Evolutionary conservation across 2,329 filamentous ascomycete genomes (phyloP).

Genomic region (Fusarium foetens): DNA sequence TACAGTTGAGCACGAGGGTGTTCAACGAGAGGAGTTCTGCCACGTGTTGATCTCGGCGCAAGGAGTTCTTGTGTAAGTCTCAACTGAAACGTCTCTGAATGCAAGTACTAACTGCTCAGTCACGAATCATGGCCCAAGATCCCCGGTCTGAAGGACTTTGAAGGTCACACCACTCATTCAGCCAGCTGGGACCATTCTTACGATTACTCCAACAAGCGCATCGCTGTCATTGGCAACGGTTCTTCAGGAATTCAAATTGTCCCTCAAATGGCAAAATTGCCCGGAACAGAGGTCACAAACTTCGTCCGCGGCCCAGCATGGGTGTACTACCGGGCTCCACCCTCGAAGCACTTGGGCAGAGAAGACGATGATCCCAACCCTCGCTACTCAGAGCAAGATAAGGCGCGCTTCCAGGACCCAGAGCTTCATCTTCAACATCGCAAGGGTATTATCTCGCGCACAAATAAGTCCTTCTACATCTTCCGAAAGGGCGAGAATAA

Average conservation of each 20-base stretch:
- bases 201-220: slow-evolving; percentile 37
- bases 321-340: slow-evolving; percentile 50
- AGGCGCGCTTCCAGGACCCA: slow-evolving; percentile 62
- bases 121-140: slow-evolving; percentile 40
- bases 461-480: slow-evolving; percentile 51
- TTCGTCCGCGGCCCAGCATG: slow-evolving; percentile 50
- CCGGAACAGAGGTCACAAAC: slow-evolving; percentile 46
- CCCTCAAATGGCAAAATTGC: slow-evolving; percentile 42
- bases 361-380: slow-evolving; percentile 47
- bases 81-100: accelerated
- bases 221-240: slow-evolving; percentile 38
- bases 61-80: slow-evolving; percentile 38
- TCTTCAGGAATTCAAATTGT: slow-evolving; percentile 39
- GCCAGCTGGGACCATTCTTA: slow-evolving; percentile 34
- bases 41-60: slow-evolving; percentile 37
- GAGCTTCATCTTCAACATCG: slow-evolving; percentile 62
- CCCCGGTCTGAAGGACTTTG: slow-evolving; percentile 31
- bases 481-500: slow-evolving; percentile 40
- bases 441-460: slow-evolving; percentile 48
- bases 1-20: slow-evolving; percentile 26
- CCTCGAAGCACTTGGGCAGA: slow-evolving; percentile 44
- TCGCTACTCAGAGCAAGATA: slow-evolving; percentile 51
- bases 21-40: slow-evolving; percentile 33
- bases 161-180: slow-evolving; percentile 36
- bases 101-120: background rate